A percentile compares a stretch with the other conserved stretches of the same genome.
Conservation (phyloP, 2,329 filamentous ascomycete species). For the Aspergillus niger region DNA sequence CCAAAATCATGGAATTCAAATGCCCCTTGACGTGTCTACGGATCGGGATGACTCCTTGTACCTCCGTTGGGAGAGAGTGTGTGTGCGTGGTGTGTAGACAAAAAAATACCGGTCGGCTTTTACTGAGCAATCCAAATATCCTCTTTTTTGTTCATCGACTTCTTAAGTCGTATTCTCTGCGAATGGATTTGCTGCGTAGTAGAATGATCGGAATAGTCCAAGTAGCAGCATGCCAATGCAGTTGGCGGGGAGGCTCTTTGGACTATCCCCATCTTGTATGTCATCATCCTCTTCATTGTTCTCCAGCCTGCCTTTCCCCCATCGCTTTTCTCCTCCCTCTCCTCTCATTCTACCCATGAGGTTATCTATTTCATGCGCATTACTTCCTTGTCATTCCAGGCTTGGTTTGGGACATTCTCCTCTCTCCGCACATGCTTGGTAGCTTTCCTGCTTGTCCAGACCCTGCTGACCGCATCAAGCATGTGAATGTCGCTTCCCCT, state of each 20-base stretch:
- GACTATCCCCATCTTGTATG: neutral
- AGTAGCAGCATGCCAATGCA: no score
- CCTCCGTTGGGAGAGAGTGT: slow-evolving; percentile 24
- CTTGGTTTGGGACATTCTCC: neutral
- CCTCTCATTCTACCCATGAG: neutral
- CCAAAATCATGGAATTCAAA: slow-evolving; percentile 37
- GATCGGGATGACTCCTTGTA: slow-evolving; percentile 27
- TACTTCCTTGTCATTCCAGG: neutral
- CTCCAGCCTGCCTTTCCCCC: neutral
- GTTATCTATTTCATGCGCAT: neutral
- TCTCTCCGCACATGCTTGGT: neutral
- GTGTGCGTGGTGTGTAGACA: slow-evolving; percentile 36
- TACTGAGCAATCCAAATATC: slow-evolving; percentile 22
- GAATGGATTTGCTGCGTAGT: no score
- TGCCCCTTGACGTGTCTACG: slow-evolving; percentile 26
- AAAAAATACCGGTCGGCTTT: slow-evolving; percentile 17
- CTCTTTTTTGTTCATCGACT: slow-evolving; percentile 9
- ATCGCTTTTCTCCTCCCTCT: neutral
- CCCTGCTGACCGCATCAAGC: slow-evolving; percentile 9
- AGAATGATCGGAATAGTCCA: no score
- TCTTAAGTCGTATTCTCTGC: no score
- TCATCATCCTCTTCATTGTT: neutral
- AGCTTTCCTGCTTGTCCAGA: neutral
- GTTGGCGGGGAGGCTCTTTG: neutral
- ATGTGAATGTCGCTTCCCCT: slow-evolving; percentile 19